Conservation (phyloP, 2,329 filamentous ascomycete genomes). For the Talaromyces sp. region DNA sequence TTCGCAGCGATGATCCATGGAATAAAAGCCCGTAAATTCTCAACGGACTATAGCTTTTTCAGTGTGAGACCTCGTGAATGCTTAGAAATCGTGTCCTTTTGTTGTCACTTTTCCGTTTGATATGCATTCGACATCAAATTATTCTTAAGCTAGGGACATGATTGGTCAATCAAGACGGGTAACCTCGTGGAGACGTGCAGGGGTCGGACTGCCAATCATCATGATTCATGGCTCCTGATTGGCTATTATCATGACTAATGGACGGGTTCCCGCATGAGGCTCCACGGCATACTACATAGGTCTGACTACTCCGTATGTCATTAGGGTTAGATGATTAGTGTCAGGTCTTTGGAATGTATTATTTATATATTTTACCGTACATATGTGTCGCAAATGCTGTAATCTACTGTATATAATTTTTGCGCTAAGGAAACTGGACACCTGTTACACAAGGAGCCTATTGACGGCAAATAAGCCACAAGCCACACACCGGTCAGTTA, state of each 20-base stretch:
- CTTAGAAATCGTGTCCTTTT: background rate
- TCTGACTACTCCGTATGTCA: too few species aligned
- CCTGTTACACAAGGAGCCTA: too few species aligned
- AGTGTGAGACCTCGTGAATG: background rate
- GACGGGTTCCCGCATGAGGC: background rate
- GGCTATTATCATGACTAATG: background rate
- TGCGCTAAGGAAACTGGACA: too few species aligned
- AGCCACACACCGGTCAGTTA: too few species aligned
- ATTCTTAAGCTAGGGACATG: background rate
- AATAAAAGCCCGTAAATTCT: background rate
- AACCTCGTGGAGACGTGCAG: conserved; percentile 2
- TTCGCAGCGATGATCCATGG: background rate
- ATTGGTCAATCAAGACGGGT: background rate
- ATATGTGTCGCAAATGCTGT: too few species aligned
- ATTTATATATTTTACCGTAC: too few species aligned
- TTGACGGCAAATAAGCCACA: too few species aligned
- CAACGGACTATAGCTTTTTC: background rate
- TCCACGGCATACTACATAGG: too few species aligned
- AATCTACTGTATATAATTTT: too few species aligned
- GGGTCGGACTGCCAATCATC: background rate
- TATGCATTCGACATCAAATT: background rate
- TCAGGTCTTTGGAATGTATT: too few species aligned
- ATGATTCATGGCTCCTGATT: background rate
- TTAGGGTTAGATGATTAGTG: too few species aligned
- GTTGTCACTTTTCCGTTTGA: background rate